Base-by-base conservation (phyloP, 352 stramenopile genomes). In the Phytophthora agathidicida region DNA sequence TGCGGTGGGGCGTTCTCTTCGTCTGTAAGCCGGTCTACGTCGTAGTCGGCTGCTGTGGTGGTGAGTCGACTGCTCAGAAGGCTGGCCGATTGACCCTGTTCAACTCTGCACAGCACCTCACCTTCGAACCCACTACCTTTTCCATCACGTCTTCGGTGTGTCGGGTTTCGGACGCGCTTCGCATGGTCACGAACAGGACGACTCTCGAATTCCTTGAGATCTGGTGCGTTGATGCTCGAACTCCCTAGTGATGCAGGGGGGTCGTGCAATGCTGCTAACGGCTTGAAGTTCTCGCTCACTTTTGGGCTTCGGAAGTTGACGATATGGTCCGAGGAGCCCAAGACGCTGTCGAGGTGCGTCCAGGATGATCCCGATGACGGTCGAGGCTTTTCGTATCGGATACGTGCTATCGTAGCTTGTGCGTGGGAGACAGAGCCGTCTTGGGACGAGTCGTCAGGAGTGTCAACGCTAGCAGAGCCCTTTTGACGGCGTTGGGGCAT, bases 251-350 rank as follows among this genome's bases (percentile, higher is more conserved):
- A 43, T 42, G 33, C 28, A 2, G 20, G 36, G 31, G 30, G 36
- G 11, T 61, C 42, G 35, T 60, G 54, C 8, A 74, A 46, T 32
- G 65, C 42, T 10, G 64, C 54, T 6, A 91, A 55, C 11, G 83
- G 76, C 16, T 68, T 73, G 38, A 91, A 91, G 28, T 88, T 88
- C 35, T 93, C 83, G 57, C 81, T 91, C 22, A 93, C 80, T 55
- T 93, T 93, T 2, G 83, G 81, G 38, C 83, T 93, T 26, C 74
- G 65, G 38, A 93, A 93, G 46, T 91, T 86, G 4, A 91, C 65
- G 43, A 93, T 91, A 44, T 93, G 83, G 5, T 77, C 46, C 1
- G 81, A 89, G 2, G 72, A 73, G 0, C 83, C 81, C 17, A 93
- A 71, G 3, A 91, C 70, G 14, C 80, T 80, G 41, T 90, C 80